These are phyloP conservation scores for Hirsutella rhossiliensis DNA, from an alignment of 2,329 filamentous ascomycete genomes.

Conservation along the genomic window DNA sequence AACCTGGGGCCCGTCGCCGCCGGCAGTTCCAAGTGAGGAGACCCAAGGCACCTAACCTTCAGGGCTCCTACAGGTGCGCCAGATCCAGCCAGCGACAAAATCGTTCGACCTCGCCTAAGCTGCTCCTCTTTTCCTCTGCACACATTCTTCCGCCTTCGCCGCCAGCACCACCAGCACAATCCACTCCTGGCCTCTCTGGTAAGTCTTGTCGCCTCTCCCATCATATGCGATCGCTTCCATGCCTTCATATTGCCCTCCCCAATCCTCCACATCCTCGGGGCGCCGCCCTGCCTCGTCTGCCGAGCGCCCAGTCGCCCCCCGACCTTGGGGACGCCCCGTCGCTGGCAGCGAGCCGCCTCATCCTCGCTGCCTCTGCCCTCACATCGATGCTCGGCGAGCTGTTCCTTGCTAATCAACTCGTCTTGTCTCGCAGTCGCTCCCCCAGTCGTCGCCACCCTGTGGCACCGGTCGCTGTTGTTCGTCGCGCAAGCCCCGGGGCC, in stretches of 20 bases:
- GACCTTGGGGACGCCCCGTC: constrained; percentile 1
- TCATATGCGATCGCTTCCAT: constrained; percentile 23
- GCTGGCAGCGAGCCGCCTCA: constrained; percentile 2
- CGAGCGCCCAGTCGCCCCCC: background rate
- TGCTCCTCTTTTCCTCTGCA: constrained; percentile 31
- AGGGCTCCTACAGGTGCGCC: background rate
- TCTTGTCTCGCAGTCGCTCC: constrained; percentile 1
- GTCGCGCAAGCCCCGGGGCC: constrained; percentile 18
- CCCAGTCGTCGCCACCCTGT: constrained; percentile 9
- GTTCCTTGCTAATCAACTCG: constrained; percentile 3
- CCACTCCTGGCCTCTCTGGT: constrained; percentile 22
- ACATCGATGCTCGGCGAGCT: background rate
- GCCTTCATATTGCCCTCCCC: constrained; percentile 13
- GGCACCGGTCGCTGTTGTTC: constrained; percentile 9
- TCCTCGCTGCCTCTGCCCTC: constrained; percentile 1
- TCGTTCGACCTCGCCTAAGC: constrained; percentile 25
- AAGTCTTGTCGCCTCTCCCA: constrained; percentile 21
- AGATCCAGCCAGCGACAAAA: constrained; percentile 23
- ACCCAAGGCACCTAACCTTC: background rate
- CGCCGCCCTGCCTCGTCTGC: constrained; percentile 5
- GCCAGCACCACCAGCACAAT: constrained; percentile 21
- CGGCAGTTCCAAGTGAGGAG: background rate
- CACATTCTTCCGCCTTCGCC: constrained; percentile 23
- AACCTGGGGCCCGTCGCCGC: background rate
- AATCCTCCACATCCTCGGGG: constrained; percentile 8